Evolutionary conservation across 1,284 basidiomycete species (phyloP), one percentile per base, ranked within the genome.

Genomic region (Cryptococcus sp.): DNA sequence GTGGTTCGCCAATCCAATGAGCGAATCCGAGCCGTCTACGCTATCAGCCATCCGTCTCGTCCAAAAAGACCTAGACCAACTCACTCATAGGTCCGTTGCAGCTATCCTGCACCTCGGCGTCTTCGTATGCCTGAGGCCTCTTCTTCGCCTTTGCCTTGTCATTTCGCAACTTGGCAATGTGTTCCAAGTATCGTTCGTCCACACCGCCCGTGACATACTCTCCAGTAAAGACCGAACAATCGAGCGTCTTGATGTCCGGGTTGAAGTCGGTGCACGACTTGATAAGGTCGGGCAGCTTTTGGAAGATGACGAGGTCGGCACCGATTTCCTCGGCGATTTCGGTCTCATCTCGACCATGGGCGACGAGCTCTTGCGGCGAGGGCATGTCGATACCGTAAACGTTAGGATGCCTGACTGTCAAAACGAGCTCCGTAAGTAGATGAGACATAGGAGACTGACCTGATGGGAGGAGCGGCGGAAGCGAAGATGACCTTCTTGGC

Each of bases 371-470:
- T 33, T 78, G 74, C 9, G 91, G 84, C 1, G 91, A 91, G 26
- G 95, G 95, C 95, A 98, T 99, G 77, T 99, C 95, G 68, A 99
- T 99, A 28, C 95, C 95, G 74, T 98, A 98, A 5, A 99, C 95
- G 68, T 98, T 97, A 10, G 90, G 86, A 72, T 84, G 82, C 38
- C 90, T 88, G 54, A 50, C 31, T 34, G 47, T 37, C 18, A 47
- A n/a, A 4, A n/a, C 46, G 35, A 46, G 49, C 41, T 26, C 4
- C n/a, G 25, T 33, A 9, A 22, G 25, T 11, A 32, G 14, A 21
- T 16, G 18, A 18, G 21, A 25, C 2, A 23, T 32, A 31, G 31
- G 14, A 16, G 16, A 44, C 60, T 45, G 55, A 86, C 80, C 90
- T 80, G 65, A 98, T 97, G 2, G 94, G 90, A 12, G 95, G 95